Evolutionary conservation across 768 basidiomycete species (phyloP).

Genomic region (Boletellus emodensis): DNA sequence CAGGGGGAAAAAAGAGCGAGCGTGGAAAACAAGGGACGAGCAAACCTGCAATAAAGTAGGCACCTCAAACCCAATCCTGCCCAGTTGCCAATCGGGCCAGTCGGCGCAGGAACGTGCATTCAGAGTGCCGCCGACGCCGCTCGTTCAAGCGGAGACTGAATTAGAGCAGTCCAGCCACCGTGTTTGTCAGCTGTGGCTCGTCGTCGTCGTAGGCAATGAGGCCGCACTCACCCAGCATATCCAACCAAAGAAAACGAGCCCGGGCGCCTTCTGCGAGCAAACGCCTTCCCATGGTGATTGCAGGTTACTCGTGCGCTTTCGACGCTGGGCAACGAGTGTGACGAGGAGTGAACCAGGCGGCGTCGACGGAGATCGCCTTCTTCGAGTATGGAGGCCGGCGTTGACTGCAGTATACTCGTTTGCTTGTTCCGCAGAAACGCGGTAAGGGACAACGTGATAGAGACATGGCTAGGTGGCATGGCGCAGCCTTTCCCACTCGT

Average conservation of each 20-base stretch:
- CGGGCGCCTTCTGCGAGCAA: neutral
- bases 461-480: conserved; percentile 11
- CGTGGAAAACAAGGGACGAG: neutral
- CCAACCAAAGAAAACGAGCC: neutral
- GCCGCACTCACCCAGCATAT: neutral
- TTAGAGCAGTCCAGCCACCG: neutral
- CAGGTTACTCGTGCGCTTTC: neutral
- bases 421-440: neutral
- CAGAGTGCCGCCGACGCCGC: neutral
- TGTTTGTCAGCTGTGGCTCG: conserved; percentile 5
- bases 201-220: conserved; percentile 8
- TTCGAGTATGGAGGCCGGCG: neutral
- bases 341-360: neutral
- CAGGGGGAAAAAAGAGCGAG: neutral
- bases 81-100: conserved; percentile 15
- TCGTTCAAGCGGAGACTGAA: conserved; percentile 20
- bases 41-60: neutral
- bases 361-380: neutral
- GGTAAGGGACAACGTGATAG: conserved; percentile 13
- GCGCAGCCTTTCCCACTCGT: conserved; percentile 19
- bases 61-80: neutral
- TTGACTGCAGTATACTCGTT: neutral
- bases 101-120: neutral
- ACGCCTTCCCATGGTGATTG: neutral
- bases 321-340: neutral